Conservation (phyloP, 495 filamentous ascomycete species). For the Aspergillus funiculosus region DNA sequence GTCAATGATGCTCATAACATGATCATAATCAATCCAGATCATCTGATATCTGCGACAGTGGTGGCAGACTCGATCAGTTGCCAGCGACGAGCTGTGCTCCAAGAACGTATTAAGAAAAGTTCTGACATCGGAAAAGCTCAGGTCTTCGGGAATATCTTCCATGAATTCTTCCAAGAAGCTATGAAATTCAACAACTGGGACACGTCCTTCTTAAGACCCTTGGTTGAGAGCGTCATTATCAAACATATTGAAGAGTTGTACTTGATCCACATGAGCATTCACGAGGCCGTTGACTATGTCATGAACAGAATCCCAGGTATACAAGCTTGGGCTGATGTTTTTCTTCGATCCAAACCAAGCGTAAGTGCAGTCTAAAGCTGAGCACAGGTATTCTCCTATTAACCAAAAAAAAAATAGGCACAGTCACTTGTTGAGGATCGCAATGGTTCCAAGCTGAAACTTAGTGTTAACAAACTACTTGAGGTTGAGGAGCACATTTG, state of each 20-base stretch:
- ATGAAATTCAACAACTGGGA: slow-evolving; percentile 81
- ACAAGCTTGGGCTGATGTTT: slow-evolving; percentile 73
- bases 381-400: slow-evolving; percentile 3
- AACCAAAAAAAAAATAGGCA: slow-evolving; percentile 40
- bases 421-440: slow-evolving; percentile 73
- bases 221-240: slow-evolving; percentile 59
- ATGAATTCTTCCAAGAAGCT: slow-evolving; percentile 90
- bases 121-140: slow-evolving; percentile 68
- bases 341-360: slow-evolving; percentile 66
- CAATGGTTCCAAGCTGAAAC: slow-evolving; percentile 61
- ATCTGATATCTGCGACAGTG: slow-evolving; percentile 87
- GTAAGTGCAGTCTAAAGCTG: slow-evolving; percentile 36
- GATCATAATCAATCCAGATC: slow-evolving; percentile 90
- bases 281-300: slow-evolving; percentile 68
- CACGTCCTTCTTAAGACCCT: slow-evolving; percentile 51
- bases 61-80: slow-evolving; percentile 92
- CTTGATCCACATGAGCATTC: slow-evolving; percentile 66
- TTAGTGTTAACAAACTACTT: slow-evolving; percentile 87
- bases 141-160: slow-evolving; percentile 85
- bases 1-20: slow-evolving; percentile 76
- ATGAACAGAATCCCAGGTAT: slow-evolving; percentile 72
- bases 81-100: slow-evolving; percentile 79
- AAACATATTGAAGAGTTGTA: slow-evolving; percentile 82
- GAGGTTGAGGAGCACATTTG: slow-evolving; percentile 97
- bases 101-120: slow-evolving; percentile 87